Base-by-base conservation (phyloP, 169 alveolate species). In the Plasmodium fragile region DNA sequence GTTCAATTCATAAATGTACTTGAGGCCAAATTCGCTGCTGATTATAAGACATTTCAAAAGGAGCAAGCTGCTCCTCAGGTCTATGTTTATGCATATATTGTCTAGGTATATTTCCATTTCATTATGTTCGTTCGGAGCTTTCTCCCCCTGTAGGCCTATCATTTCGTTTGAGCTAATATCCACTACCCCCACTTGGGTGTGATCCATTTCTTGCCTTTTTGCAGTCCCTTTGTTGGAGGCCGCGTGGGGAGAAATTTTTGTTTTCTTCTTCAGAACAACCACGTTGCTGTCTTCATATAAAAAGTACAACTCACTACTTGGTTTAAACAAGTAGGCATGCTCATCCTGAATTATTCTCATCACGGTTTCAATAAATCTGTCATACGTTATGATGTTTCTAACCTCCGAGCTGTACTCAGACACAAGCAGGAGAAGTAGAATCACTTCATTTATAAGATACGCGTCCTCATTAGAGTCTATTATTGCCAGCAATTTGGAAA, bases 361-460 rank as follows among this genome's bases (percentile, higher is more conserved):
- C n/a, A 85, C 49, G 13, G 85, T 73, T 73, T 85, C 93, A 4
- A 85, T 85, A 10, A 85, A 36, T 30, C 93, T 16, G 34, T 77
- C 93, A 73, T 85, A 85, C 25, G 93, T 85, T 3, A 85, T 85
- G 45, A 85, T 85, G 18, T 85, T 85, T 22, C 80, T 85, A 75
- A 85, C 79, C 65, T 85, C 93, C 22, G 22, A 69, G n/a, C 16
- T 73, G 79, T 73, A 73, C 13, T 85, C 70, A 4, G 83, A 36
- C n/a, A 85, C 43, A 16, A 85, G 25, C 65, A 85, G 69, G 25
- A 85, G 80, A 5, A 85, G 80, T n/a, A 85, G 39, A 39, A 85
- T 45, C 0, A 85, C 80, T 73, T 85, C 93, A 75, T 85, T 85
- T 52, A 85, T 85, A 10, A 85, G 93, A 25, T 85, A 85, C 18